These are phyloP conservation scores for Aspergillus conjunctus DNA, from an alignment of 495 filamentous ascomycete genomes.

Conservation along the genomic window DNA sequence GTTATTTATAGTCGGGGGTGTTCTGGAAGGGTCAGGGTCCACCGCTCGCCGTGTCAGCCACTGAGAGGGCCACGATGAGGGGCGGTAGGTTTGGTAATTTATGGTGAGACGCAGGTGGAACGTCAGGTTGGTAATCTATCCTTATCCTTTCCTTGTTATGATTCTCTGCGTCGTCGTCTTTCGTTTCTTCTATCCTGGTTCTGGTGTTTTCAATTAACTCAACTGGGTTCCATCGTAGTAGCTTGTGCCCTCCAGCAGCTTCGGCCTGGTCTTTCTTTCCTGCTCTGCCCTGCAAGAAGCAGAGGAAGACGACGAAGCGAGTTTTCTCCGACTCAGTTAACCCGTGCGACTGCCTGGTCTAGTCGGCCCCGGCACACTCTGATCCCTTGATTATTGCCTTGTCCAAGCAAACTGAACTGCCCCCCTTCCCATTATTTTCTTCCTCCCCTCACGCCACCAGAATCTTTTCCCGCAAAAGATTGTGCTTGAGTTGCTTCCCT, in stretches of 20 bases:
- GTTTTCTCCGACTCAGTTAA: too few relatives aligned
- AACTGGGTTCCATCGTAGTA: too few relatives aligned
- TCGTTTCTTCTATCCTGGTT: background rate
- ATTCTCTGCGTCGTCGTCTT: background rate
- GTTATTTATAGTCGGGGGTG: slow-evolving; percentile 1
- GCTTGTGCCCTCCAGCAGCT: too few relatives aligned
- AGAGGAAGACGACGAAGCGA: too few relatives aligned
- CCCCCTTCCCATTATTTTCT: slow-evolving; percentile 6
- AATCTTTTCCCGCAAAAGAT: slow-evolving; percentile 16
- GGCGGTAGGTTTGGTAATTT: background rate
- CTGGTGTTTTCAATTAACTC: background rate
- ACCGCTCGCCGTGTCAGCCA: background rate
- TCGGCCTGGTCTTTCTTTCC: too few relatives aligned
- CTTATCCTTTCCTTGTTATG: background rate
- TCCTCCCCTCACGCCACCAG: slow-evolving; percentile 18
- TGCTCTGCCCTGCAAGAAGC: too few relatives aligned
- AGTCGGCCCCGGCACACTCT: background rate
- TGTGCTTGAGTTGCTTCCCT: background rate
- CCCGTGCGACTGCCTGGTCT: too few relatives aligned
- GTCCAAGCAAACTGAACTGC: background rate
- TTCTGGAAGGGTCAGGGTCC: background rate
- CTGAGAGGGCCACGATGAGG: background rate
- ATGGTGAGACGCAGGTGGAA: too few relatives aligned
- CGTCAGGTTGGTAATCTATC: too few relatives aligned
- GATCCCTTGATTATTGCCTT: slow-evolving; percentile 24